These are phyloP conservation scores for Sporobolomyces pararoseus DNA, from an alignment of 768 basidiomycete species.

Conservation along the genomic window DNA sequence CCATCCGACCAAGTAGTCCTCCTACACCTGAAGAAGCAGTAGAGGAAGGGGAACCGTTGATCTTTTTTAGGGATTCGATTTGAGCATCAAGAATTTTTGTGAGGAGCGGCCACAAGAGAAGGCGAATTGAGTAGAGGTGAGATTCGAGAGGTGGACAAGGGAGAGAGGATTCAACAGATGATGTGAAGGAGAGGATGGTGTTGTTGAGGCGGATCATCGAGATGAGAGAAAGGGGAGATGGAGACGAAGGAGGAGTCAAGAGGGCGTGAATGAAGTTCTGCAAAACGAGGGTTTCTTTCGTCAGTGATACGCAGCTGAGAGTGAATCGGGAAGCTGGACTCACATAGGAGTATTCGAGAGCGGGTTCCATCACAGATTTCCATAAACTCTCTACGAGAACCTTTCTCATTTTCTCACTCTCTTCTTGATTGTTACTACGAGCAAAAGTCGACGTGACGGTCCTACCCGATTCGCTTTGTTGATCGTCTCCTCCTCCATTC, in stretches of 20 bases:
- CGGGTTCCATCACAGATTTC: constrained; percentile 91
- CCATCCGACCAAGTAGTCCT: constrained; percentile 60
- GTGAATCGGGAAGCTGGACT: neutral
- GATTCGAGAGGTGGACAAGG: constrained; percentile 74
- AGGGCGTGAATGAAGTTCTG: constrained; percentile 67
- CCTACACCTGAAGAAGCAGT: constrained; percentile 34
- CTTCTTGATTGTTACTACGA: constrained; percentile 54
- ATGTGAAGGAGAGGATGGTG: constrained; percentile 60
- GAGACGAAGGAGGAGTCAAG: constrained; percentile 61
- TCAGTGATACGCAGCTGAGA: too few species aligned
- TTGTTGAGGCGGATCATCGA: constrained; percentile 90
- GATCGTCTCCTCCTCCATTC: neutral
- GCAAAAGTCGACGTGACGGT: constrained; percentile 8
- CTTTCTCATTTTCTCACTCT: constrained; percentile 51
- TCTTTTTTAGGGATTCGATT: constrained; percentile 71
- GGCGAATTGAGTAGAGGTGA: constrained; percentile 71
- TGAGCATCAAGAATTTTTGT: constrained; percentile 83
- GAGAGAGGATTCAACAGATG: constrained; percentile 49
- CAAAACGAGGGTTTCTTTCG: neutral
- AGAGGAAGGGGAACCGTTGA: constrained; percentile 62
- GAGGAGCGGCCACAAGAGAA: constrained; percentile 91
- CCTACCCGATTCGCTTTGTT: constrained; percentile 8
- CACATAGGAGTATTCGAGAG: constrained; percentile 67
- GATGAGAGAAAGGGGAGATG: constrained; percentile 70
- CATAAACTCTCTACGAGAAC: constrained; percentile 61